Evolutionary conservation across 169 alveolate species (phyloP), one percentile per base, ranked within the genome.

Genomic region (Plasmodium berghei): DNA sequence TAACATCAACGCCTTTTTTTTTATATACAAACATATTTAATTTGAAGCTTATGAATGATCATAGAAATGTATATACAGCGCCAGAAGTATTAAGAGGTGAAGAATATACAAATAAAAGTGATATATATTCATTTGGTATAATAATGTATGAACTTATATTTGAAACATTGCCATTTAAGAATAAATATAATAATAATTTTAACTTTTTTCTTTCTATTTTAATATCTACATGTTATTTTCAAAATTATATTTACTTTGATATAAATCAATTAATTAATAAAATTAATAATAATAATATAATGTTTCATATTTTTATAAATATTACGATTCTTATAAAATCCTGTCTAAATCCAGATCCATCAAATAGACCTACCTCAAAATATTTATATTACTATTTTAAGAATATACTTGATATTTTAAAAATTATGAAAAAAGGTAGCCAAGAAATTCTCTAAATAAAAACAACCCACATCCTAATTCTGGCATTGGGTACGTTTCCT

Each of bases 11-110:
- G 2, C 56, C 64, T 14, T 22, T 75, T 10, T 55, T 18, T 4
- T 75, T 75, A 18, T 34, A 48, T 9, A 69, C 67, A 5, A 63
- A 63, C 22, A 48, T 16, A 28, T 75, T 75, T 5, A 42, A 75
- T 42, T 34, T 34, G 5, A 46, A 49, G 3, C 10, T 24, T 14
- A 63, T 14, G 5, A 40, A n/a, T 2, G 54, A 54, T 24, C 16
- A 45, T 9, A 46, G 2, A 14, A 74, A 63, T 67, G 49, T 55
- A 22, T 75, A 75, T 24, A 56, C 89, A 90, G 95, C 97, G 10
- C 97, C 97, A 20, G 97, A 95, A 66, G 95, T 94, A 45, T 80
- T 77, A 63, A 70, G 93, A 58, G 95, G 95, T 10, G 95, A 94
- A 70, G 88, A 87, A 22, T 94, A 92, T 54, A 92, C 94, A 69